Base-by-base conservation (phyloP, 176 grass and related monocot species). In the Tuctoria greenei region DNA sequence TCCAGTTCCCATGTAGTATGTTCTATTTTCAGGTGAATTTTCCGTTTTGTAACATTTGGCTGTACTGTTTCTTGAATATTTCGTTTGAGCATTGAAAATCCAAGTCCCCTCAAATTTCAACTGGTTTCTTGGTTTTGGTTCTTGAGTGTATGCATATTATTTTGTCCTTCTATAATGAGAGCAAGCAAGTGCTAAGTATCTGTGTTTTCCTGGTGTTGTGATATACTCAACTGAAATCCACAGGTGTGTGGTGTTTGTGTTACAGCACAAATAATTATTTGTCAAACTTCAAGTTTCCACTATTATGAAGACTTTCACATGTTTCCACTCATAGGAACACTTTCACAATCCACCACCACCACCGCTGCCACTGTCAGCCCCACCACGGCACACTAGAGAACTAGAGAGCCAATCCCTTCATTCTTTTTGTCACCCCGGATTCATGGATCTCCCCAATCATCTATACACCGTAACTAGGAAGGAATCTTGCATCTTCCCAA, bases 1-100 rank as follows among this genome's bases (percentile, higher is more conserved):
- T 67, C 71, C 38, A 79, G 45, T 82, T 86, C 38, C 77, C 35
- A 37, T 78, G 83, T 67, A 78, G 73, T 40, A 49, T 86, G 78
- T 47, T 82, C 47, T 28, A 12, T 68, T 36, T 82, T 57, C 56
- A 63, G 37, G 67, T 57, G 43, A 82, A 42, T 44, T 23, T 73
- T 74, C 68, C 9, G 31, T 17, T 75, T 46, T 82, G 73, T 87
- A 69, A 10, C 52, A 63, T 73, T 45, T 13, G 56, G 14, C 20
- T 67, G n/a, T 82, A 45, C 66, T 85, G 62, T 55, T 44, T 82
- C 28, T 31, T 75, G 75, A 59, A 71, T 17, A 39, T 26, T 52
- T 85, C 74, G 45, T 52, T 85, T 78, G 54, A 24, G 61, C 16
- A 58, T 67, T 74, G 34, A 76, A 34, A 80, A 84, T 75, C 43